Evolutionary conservation across 768 basidiomycete genomes (phyloP), one percentile per base, ranked within the genome.

Genomic region (Rubroboletus satanas): DNA sequence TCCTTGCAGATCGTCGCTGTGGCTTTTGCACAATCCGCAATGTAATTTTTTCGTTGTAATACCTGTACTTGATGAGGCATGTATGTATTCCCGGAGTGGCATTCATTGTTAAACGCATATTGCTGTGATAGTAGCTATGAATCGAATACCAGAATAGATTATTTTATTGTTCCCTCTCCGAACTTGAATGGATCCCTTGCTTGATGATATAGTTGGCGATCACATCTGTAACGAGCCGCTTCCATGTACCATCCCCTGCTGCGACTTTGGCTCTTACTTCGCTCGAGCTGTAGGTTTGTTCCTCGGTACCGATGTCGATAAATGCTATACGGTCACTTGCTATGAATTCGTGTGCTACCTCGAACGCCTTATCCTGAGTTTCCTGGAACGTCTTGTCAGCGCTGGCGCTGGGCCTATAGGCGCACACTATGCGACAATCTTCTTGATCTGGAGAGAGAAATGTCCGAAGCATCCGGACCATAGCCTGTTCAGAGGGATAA

Each of bases 1-100:
- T 57, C 51, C 38, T 11, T 36, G 42, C 28, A 92, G 88, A 90
- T 83, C 61, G 84, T 90, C 57, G 91, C 91, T 33, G 84, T 93
- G 56, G 91, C 91, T 51, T 93, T 93, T 64, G 91, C 91, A 56
- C 90, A 92, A 74, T 88, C 90, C 53, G 73, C 76, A 8, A 56
- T 62, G 38, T 71, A 57, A 54, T 36, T 36, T 46, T 45, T 15
- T 31, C 17, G 4, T 46, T 23, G n/a, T 43, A 15, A 56, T 57
- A 29, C 45, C 26, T 32, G 35, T 21, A 57, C 39, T 33, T 17
- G 28, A 36, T 50, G 38, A 49, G 43, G 17, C 33, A 52, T 45
- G 37, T 31, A 44, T 63, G 46, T 54, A 49, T 49, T 45, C 31
- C 47, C 41, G n/a, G n/a, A 11, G n/a, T 8, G 33, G 7, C 11